These are phyloP conservation scores for Eimeria necatrix DNA, from an alignment of 169 alveolate species.

Conservation along the genomic window DNA sequence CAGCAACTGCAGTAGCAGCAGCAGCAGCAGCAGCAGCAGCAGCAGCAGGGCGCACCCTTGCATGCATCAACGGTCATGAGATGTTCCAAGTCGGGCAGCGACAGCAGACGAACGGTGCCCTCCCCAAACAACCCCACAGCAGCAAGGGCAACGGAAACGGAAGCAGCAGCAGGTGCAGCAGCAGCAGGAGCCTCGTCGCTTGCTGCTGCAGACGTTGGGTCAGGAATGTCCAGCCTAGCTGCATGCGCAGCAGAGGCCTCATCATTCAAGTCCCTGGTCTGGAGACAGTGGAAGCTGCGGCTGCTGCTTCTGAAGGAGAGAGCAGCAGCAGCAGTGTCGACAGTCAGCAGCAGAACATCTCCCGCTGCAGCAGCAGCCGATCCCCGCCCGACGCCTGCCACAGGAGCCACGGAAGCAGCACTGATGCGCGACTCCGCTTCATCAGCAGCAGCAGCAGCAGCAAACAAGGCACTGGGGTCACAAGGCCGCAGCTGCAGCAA, in stretches of 20 bases:
- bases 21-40: slow-evolving; percentile 30
- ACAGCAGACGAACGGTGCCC: slow-evolving; percentile 49
- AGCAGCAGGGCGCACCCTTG: slow-evolving; percentile 12
- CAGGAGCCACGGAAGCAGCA: slow-evolving; percentile 17
- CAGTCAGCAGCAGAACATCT: slow-evolving; percentile 51
- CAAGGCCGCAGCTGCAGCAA: slow-evolving; percentile 21
- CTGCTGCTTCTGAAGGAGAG: slow-evolving; percentile 4
- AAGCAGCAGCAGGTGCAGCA: slow-evolving; percentile 53
- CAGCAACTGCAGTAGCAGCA: slow-evolving; percentile 49
- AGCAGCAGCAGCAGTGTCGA: slow-evolving; percentile 35
- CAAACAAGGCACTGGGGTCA: background rate
- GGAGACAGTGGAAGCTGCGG: background rate
- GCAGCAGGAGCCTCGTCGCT: background rate
- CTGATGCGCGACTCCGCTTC: slow-evolving; percentile 10
- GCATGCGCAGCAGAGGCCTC: slow-evolving; percentile 57
- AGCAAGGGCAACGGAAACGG: slow-evolving; percentile 45
- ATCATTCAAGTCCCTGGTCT: background rate
- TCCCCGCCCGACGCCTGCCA: background rate
- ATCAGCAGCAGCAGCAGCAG: background rate
- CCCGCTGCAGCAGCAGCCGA: slow-evolving; percentile 5
- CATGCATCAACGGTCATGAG: slow-evolving; percentile 37
- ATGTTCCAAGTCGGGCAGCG: slow-evolving; percentile 46
- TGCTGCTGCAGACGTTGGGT: background rate
- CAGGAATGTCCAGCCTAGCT: slow-evolving; percentile 7
- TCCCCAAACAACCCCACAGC: slow-evolving; percentile 54